phyloP scores from a whole-genome alignment of 352 stramenopile genomes.

The Globisporangium nodosum region DNA sequence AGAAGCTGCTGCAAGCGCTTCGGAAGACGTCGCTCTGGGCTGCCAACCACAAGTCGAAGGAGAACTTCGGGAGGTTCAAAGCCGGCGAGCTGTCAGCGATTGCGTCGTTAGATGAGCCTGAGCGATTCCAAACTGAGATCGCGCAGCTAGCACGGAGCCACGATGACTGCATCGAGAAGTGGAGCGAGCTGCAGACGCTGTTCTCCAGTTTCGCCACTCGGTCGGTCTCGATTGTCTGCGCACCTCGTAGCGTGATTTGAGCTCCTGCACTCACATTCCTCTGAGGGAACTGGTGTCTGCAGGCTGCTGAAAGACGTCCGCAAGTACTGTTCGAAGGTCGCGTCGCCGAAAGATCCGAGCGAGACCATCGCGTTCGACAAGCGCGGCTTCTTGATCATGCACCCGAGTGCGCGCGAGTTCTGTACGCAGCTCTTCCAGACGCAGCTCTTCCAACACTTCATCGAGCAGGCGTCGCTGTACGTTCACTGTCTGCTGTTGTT shows the following conservation, averaged over 20 bases:
- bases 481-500: slow-evolving; percentile 10
- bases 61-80: slow-evolving; percentile 20
- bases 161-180: slow-evolving; percentile 56
- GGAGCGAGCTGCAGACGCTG: slow-evolving; percentile 44
- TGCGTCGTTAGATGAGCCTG: slow-evolving; percentile 11
- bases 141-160: slow-evolving; percentile 19
- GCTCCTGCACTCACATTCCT: background rate
- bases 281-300: background rate
- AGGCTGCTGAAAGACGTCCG: slow-evolving; percentile 60
- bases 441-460: slow-evolving; percentile 64
- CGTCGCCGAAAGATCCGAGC: slow-evolving; percentile 2
- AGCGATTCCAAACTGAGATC: slow-evolving; percentile 26
- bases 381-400: slow-evolving; percentile 44
- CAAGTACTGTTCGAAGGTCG: slow-evolving; percentile 38
- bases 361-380: slow-evolving; percentile 37
- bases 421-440: slow-evolving; percentile 67
- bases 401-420: slow-evolving; percentile 57
- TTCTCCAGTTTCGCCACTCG: slow-evolving; percentile 48
- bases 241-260: background rate
- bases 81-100: slow-evolving; percentile 15
- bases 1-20: slow-evolving; percentile 52
- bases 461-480: slow-evolving; percentile 34
- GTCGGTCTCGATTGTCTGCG: slow-evolving; percentile 18
- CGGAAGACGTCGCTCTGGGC: slow-evolving; percentile 44
- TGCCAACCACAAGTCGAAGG: slow-evolving; percentile 22